A percentile compares a stretch with the other conserved stretches of the same genome.
phyloP scores from a whole-genome alignment of 805 yeast species.

The Nematodospora valgi region DNA sequence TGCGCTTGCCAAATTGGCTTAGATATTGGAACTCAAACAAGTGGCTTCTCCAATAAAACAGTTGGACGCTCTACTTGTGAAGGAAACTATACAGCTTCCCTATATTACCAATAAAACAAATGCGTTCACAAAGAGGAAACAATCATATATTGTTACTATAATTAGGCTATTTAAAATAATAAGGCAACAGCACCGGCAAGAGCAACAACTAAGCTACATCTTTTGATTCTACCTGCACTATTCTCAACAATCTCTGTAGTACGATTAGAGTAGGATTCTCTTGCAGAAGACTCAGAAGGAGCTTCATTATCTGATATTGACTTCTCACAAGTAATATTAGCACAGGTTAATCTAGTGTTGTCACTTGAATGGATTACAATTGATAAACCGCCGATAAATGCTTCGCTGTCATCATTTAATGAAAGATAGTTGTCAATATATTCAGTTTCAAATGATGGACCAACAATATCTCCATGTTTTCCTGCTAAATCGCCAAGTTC shows the following conservation, averaged over 20 bases:
- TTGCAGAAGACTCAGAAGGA: too few relatives aligned
- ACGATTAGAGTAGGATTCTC: not conserved
- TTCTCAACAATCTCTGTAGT: constrained; percentile 1
- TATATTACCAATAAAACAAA: too few relatives aligned
- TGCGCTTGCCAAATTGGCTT: too few relatives aligned
- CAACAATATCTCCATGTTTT: constrained; percentile 33
- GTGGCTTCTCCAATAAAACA: too few relatives aligned
- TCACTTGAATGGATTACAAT: constrained; percentile 34
- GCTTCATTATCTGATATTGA: too few relatives aligned
- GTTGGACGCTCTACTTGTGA: too few relatives aligned
- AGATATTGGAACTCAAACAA: too few relatives aligned
- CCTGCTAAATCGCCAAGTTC: constrained; percentile 41
- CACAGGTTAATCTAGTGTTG: constrained; percentile 35
- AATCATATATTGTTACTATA: too few relatives aligned
- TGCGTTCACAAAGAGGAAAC: too few relatives aligned
- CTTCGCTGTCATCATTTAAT: constrained; percentile 23
- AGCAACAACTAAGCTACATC: constrained; percentile 4
- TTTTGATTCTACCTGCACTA: constrained; percentile 3
- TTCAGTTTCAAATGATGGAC: constrained; percentile 20
- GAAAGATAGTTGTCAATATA: constrained; percentile 31
- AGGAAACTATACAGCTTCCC: too few relatives aligned
- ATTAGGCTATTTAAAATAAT: constrained; percentile 5
- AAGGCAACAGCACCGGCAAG: constrained; percentile 9
- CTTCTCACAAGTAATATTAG: constrained; percentile 27
- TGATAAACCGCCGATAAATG: constrained; percentile 32